Base-by-base conservation (phyloP, 2,329 filamentous ascomycete species). In the Shiraia bambusicola region DNA sequence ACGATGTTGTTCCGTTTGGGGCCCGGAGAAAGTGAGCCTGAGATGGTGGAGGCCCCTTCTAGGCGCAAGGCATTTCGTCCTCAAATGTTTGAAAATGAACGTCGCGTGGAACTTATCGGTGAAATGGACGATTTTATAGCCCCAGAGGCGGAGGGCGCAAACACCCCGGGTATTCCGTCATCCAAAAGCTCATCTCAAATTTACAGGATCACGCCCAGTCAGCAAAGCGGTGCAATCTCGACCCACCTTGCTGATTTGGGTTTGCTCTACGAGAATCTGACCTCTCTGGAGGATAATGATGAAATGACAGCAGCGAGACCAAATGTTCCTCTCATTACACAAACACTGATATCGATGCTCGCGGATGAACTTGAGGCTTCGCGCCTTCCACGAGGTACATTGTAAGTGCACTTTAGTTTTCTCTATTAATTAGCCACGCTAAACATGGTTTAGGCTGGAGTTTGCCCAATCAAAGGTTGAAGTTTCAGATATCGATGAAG, bases 401-500 rank as follows among this genome's bases (percentile, higher is more conserved):
- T 63, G 61, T 63, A 51, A 60, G 59, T 50, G 11, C 15, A 13
- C 10, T 10, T 12, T n/a, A 7, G 19, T 8, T 10, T 15, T 14
- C 9, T 2, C 24, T 8, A 16, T 6, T 3, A 15, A 10, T 12
- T 1, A 24, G 12, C 13, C 9, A n/a, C 14, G 40, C 55, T 53
- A 37, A n/a, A 53, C 24, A 24, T 9, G 6, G 4, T 0, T 3
- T 28, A 64, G 58, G 24, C 45, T 63, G 29, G 63, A 68, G 9
- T 43, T 51, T 31, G 42, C 51, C 3, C 41, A 42, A 13, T 28
- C 30, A 14, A 30, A 37, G 1, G 32, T 66, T 2, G 31, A 45
- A 9, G 56, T 67, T 3, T 19, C 47, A 6, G 64, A 69, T 29
- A 41, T 69, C 27, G 66, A 68, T 26, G 52, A 60, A 16, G 57